Percentiles rank a stretch among this genome's conserved stretches.
Evolutionary conservation across 257 asterid species (phyloP).

Genomic region (Eustoma russellianum): DNA sequence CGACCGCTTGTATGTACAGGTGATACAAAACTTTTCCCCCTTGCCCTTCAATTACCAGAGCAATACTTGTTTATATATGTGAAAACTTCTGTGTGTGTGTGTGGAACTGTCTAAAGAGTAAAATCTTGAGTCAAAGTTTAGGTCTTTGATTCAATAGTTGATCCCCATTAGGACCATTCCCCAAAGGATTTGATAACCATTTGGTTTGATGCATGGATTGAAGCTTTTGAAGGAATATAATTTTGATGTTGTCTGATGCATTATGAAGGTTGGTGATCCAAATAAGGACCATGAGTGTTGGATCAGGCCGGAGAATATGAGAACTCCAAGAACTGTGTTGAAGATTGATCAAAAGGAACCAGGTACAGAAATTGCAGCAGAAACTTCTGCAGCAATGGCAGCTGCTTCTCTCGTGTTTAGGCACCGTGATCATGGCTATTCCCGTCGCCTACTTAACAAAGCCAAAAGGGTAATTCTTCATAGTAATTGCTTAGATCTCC

Average conservation of each 20-base stretch:
- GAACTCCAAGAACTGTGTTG: conserved; percentile 45
- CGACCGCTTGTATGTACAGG: conserved; percentile 55
- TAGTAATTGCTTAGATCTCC: too few relatives aligned
- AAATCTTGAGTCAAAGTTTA: too few relatives aligned
- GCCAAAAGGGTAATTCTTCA: conserved; percentile 30
- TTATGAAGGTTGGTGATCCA: conserved; percentile 74
- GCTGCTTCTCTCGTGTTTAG: conserved; percentile 54
- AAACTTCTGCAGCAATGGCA: conserved; percentile 70
- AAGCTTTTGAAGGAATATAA: neutral
- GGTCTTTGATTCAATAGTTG: too few relatives aligned
- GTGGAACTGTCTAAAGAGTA: too few relatives aligned
- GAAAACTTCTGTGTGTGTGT: too few relatives aligned
- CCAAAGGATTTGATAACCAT: neutral
- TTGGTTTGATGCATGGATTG: neutral
- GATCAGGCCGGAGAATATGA: conserved; percentile 73
- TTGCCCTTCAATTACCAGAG: too few relatives aligned
- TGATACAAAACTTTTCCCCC: neutral
- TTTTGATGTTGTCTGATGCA: neutral
- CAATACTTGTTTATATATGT: too few relatives aligned
- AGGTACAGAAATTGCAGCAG: conserved; percentile 79
- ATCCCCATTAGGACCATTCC: too few relatives aligned
- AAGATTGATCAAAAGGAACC: conserved; percentile 45
- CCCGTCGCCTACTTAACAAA: conserved; percentile 29
- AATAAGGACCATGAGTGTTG: conserved; percentile 64
- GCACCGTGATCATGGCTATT: conserved; percentile 26